Conservation (phyloP, 768 basidiomycete species). For the Psilocybe subaeruginosa region DNA sequence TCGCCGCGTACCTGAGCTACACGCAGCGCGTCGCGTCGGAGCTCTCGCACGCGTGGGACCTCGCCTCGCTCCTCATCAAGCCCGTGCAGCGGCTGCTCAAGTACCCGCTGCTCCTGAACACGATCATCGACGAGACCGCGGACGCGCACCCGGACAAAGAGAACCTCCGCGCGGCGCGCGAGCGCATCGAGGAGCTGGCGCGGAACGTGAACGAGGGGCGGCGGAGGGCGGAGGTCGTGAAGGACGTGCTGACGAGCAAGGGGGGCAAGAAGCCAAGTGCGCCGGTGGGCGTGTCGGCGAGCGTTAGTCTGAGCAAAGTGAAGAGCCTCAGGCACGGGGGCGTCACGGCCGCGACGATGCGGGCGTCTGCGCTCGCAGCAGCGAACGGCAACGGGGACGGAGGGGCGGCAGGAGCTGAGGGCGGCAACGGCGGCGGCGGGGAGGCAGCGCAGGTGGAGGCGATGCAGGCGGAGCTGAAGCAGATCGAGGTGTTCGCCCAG, state of each 20-base stretch:
- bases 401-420: not conserved
- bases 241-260: slow-evolving; percentile 62
- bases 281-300: slow-evolving; percentile 50
- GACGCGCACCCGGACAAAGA: slow-evolving; percentile 68
- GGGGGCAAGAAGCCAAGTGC: slow-evolving; percentile 33
- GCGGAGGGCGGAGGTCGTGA: slow-evolving; percentile 77
- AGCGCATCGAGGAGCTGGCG: slow-evolving; percentile 72
- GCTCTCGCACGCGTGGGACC: slow-evolving; percentile 89
- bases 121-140: slow-evolving; percentile 77
- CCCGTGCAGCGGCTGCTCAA: slow-evolving; percentile 96
- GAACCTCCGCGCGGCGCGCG: slow-evolving; percentile 53
- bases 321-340: slow-evolving; percentile 49
- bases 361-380: slow-evolving; percentile 20
- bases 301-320: slow-evolving; percentile 64
- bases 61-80: slow-evolving; percentile 93
- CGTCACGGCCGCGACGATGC: slow-evolving; percentile 28
- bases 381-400: slow-evolving; percentile 8
- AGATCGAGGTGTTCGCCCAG: slow-evolving; percentile 59
- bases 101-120: slow-evolving; percentile 83
- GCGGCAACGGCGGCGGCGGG: slow-evolving; percentile 3
- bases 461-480: slow-evolving; percentile 59
- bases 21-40: slow-evolving; percentile 69
- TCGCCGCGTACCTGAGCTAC: slow-evolving; percentile 67
- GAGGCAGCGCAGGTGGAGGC: slow-evolving; percentile 56
- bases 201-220: slow-evolving; percentile 79